Percentiles rank a stretch among this genome's conserved stretches.
Evolutionary conservation across 2,329 filamentous ascomycete species (phyloP).

Genomic region (Colletotrichum orbiculare): DNA sequence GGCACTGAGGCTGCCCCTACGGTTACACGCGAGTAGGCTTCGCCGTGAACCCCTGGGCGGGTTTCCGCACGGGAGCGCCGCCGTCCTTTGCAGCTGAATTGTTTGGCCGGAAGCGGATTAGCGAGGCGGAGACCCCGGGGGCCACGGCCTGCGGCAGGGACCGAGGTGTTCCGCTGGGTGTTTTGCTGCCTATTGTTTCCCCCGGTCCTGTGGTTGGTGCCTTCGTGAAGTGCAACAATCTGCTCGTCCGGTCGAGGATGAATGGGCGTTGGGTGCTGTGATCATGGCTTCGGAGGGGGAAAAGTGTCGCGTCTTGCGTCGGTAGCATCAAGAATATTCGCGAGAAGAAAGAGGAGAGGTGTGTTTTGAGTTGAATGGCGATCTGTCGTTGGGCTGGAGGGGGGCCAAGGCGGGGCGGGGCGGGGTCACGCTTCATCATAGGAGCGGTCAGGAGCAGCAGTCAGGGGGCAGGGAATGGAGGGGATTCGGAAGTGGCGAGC

Average conservation of each 20-base stretch:
- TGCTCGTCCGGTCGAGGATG: no score
- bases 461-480: not conserved
- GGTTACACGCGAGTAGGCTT: not conserved
- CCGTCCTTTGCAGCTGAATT: not conserved
- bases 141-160: constrained; percentile 30
- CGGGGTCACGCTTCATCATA: constrained; percentile 25
- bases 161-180: constrained; percentile 24
- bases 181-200: not conserved
- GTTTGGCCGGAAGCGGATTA: not conserved
- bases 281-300: no score
- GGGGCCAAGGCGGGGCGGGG: constrained; percentile 30
- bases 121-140: constrained; percentile 14
- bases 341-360: not conserved
- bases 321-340: no score
- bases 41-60: not conserved
- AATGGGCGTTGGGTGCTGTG: no score
- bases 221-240: not conserved
- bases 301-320: no score
- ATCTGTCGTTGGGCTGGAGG: constrained; percentile 14
- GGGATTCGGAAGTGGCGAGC: no score
- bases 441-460: constrained; percentile 27
- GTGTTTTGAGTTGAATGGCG: constrained; percentile 29
- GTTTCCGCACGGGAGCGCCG: constrained; percentile 3
- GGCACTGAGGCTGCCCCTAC: constrained; percentile 11
- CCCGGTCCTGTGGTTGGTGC: no score